These are phyloP conservation scores for Neurospora intermedia DNA, from an alignment of 495 filamentous ascomycete species.

Conservation along the genomic window DNA sequence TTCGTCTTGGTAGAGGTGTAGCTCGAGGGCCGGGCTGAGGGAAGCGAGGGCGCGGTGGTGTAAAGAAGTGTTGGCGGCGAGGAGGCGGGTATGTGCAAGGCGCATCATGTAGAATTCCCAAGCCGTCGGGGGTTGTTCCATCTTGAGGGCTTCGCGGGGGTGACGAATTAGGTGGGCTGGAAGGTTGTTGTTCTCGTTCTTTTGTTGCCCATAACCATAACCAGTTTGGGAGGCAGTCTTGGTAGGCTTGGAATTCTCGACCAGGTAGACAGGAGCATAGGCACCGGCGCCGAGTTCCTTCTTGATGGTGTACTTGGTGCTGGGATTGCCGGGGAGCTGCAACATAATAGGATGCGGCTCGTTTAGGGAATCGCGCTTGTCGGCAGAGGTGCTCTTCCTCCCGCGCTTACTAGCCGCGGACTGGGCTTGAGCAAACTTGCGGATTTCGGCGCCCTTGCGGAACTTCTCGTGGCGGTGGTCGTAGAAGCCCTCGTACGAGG, in stretches of 20 bases:
- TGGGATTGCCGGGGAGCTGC: conserved; percentile 46
- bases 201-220: conserved; percentile 17
- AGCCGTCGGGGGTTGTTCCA: conserved; percentile 70
- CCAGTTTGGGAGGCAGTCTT: conserved; percentile 10
- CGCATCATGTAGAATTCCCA: conserved; percentile 99
- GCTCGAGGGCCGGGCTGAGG: conserved; percentile 69
- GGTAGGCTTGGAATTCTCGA: conserved; percentile 52
- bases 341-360: conserved; percentile 48
- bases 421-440: conserved; percentile 56
- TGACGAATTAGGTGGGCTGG: conserved; percentile 35
- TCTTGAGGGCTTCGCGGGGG: conserved; percentile 75
- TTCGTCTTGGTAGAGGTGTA: conserved; percentile 82
- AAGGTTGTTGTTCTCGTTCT: conserved; percentile 34
- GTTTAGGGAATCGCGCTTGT: conserved; percentile 40
- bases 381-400: conserved; percentile 40
- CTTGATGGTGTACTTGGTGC: conserved; percentile 60
- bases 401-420: conserved; percentile 43
- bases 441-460: conserved; percentile 60
- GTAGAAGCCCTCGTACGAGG: conserved; percentile 65
- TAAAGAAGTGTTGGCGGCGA: conserved; percentile 17
- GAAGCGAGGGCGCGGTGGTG: conserved; percentile 58
- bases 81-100: conserved; percentile 62
- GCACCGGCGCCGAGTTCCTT: conserved; percentile 89
- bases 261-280: conserved; percentile 88
- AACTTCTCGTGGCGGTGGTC: conserved; percentile 48